These are phyloP conservation scores for Penicillium sp. DNA, from an alignment of 2,329 filamentous ascomycete genomes.

Conservation along the genomic window DNA sequence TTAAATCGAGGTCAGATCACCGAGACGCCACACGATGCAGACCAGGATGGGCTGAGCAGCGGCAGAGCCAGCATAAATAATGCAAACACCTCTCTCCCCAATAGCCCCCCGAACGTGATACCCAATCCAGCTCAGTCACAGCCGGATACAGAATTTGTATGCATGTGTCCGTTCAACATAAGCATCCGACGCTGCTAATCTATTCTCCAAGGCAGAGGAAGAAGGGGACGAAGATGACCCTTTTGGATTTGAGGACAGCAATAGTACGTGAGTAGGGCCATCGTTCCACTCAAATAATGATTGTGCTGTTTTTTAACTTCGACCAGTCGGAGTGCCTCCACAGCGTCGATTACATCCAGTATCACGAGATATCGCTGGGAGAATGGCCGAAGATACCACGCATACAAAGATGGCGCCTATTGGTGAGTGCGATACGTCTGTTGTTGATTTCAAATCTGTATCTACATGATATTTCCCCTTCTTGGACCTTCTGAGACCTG, in stretches of 20 bases:
- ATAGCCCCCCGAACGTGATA: neutral
- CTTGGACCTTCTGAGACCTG: neutral
- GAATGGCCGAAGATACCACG: conserved; percentile 1
- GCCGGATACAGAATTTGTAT: neutral
- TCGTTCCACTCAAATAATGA: neutral
- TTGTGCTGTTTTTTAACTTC: neutral
- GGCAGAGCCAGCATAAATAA: neutral
- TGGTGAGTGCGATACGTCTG: conserved; percentile 15
- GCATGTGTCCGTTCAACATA: neutral
- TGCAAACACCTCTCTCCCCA: neutral
- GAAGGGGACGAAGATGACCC: neutral
- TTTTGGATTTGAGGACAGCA: neutral
- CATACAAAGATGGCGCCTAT: conserved; percentile 13
- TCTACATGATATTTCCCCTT: neutral
- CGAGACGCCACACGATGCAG: neutral
- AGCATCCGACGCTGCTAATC: neutral
- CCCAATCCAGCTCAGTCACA: neutral
- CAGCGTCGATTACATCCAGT: neutral
- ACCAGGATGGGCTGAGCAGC: neutral
- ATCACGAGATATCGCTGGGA: conserved; percentile 24
- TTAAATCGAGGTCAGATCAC: neutral
- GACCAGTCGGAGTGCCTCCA: neutral
- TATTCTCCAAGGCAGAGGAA: neutral
- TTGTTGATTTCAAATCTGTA: conserved; percentile 3
- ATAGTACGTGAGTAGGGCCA: neutral